phyloP scores from a whole-genome alignment of 2,329 filamentous ascomycete species.

The Pyrenochaeta sp. region DNA sequence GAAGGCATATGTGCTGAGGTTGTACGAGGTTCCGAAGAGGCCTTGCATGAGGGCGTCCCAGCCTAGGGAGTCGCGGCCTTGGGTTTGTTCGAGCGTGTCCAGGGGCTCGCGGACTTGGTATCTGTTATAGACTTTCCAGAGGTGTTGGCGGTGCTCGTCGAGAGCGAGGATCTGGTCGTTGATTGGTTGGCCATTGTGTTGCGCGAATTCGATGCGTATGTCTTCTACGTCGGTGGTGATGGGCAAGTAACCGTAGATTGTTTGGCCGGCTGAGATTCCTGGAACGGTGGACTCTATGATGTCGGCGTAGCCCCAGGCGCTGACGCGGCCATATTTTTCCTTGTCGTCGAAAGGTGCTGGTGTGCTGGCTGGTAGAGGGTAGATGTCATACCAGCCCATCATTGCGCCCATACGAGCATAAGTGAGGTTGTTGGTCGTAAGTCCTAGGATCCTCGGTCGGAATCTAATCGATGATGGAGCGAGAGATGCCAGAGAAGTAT shows the following conservation, averaged over 20 bases:
- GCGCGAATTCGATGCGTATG: constrained; percentile 44
- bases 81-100: constrained; percentile 5
- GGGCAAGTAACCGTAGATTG: constrained; percentile 56
- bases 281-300: constrained; percentile 53
- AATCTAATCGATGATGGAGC: constrained; percentile 28
- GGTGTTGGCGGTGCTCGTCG: constrained; percentile 44
- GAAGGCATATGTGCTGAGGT: constrained; percentile 24
- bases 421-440: constrained; percentile 35
- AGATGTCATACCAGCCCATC: constrained; percentile 54
- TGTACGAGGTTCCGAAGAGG: constrained; percentile 27
- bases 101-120: constrained; percentile 37
- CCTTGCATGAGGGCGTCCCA: constrained; percentile 25
- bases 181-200: constrained; percentile 8
- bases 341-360: constrained; percentile 49
- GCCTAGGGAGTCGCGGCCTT: constrained; percentile 16
- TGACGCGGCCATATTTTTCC: constrained; percentile 55
- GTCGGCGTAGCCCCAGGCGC: constrained; percentile 58
- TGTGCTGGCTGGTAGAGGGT: constrained; percentile 50
- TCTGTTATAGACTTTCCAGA: constrained; percentile 58
- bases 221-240: constrained; percentile 50
- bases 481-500: constrained; percentile 11
- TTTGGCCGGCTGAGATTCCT: constrained; percentile 41
- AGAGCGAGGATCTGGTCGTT: constrained; percentile 48
- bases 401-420: constrained; percentile 29
- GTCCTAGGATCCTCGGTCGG: constrained; percentile 24